Evolutionary conservation across 2,329 filamentous ascomycete genomes (phyloP), one percentile per base, ranked within the genome.

Genomic region (Neonectria ditissima): DNA sequence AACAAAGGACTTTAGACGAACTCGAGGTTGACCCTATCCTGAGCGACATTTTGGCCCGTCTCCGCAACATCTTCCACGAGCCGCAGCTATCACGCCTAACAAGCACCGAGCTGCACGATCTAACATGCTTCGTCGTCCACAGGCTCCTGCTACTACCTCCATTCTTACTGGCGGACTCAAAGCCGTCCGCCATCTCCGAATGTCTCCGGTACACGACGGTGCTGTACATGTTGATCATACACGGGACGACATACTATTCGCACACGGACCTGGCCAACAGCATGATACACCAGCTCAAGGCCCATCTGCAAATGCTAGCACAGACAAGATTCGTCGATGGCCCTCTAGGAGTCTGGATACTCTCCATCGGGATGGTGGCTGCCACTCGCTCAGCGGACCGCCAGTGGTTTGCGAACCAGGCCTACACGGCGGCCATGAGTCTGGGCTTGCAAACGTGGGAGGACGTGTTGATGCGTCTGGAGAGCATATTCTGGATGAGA

Each of bases 221-320:
- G 0, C 77, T 87, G 0, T 87, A 85, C 74, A 84, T 87, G 81
- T 79, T 88, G 18, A 79, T 80, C 43, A 76, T 84, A 0, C 86
- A 87, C 11, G 86, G 85, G 0, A 81, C 85, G 28, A 86, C 85
- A 9, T 88, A 87, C 67, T 88, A 85, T 64, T 83, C 85, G 1
- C 85, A 87, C 63, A 77, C 75, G 0, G 77, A 75, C 10, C 75
- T 86, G 11, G 62, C 78, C 4, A 76, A 77, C 48, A 73, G 65
- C 0, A 74, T 83, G 1, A 65, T 81, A 13, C 28, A 60, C 2
- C 75, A 69, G 20, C 72, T 84, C 14, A 74, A 71, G 22, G 30
- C 61, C 1, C 65, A 78, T 26, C 72, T 84, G 5, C 63, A 71
- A 13, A 14, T 20, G 0, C 32, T 76, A 1, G 63, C 59, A 7